Conservation (phyloP, 2,329 filamentous ascomycete species). For the Hypoxylon sp. region DNA sequence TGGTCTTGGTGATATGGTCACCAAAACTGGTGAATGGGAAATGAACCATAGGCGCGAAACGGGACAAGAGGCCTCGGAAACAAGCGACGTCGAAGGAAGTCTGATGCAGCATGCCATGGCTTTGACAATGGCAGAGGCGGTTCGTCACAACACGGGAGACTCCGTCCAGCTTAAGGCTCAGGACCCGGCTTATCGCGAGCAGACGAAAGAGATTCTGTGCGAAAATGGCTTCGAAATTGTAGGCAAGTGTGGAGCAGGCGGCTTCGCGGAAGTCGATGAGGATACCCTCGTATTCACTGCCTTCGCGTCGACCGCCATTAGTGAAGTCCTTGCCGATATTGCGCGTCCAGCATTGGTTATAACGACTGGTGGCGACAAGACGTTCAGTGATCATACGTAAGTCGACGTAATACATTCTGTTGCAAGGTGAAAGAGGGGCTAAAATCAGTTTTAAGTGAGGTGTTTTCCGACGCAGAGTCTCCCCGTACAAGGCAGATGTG, state of each 20-base stretch:
- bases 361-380: not conserved
- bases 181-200: conserved; percentile 43
- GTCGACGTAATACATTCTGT: conserved; percentile 21
- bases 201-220: conserved; percentile 40
- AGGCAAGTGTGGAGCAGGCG: conserved; percentile 47
- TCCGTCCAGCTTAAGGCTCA: conserved; percentile 44
- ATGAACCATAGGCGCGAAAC: conserved; percentile 34
- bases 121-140: conserved; percentile 43
- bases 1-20: conserved; percentile 45
- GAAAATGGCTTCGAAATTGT: conserved; percentile 45
- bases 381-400: conserved; percentile 17
- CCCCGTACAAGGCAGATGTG: conserved; percentile 46
- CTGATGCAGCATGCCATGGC: conserved; percentile 45
- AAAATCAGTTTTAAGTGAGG: conserved; percentile 29
- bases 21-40: conserved; percentile 41
- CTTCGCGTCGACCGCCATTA: conserved; percentile 52
- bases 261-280: conserved; percentile 55
- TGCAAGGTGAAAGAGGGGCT: conserved; percentile 18
- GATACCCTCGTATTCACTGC: conserved; percentile 55
- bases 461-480: conserved; percentile 40
- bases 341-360: conserved; percentile 50
- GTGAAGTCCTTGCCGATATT: conserved; percentile 56
- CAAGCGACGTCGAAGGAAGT: conserved; percentile 21
- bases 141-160: conserved; percentile 18
- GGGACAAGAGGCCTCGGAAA: conserved; percentile 31